Base-by-base conservation (phyloP, 495 filamentous ascomycete genomes). In the Pyrenula aspistea region DNA sequence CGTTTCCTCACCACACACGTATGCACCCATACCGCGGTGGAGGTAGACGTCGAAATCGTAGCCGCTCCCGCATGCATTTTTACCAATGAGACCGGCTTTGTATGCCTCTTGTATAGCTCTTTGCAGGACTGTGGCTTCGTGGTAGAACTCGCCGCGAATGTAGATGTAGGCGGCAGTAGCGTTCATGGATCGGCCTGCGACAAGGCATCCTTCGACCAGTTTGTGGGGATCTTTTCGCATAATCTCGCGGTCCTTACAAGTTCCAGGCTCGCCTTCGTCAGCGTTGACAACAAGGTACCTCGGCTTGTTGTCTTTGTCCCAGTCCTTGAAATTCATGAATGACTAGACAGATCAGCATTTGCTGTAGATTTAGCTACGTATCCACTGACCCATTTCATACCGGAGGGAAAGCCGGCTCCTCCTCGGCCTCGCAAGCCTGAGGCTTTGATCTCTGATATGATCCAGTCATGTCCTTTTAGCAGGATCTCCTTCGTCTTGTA, bases 211-310 rank as follows among this genome's bases (percentile, higher is more conserved):
- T 76, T 98, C 93, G 61, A 98, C 78, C 57, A 98, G 84, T 78
- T 97, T 97, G 77, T 98, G 93, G 50, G 93, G 93, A 68, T 98
- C 94, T 73, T 98, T 97, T 70, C 93, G 89, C 92, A 98, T 98
- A 65, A 98, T 98, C 73, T 97, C 94, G 67, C 93, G 87, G 71
- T 98, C 93, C 75, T 98, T 98, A 85, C 93, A 98, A 25, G 93
- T 98, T 67, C 93, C 93, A 10, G 93, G 93, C 72, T 98, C 93
- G 67, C 93, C 93, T 78, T 98, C 93, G 68, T 98, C 93, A 61
- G 93, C 93, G 65, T 98, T 98, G 76, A 98, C 88, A 54, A 98
- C 91, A 49, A 98, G 78, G 65, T 98, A 98, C 57, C 93, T 84
- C 57, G 94, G 94, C 70, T 94, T 91, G 56, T 78, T 90, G 67